These are phyloP conservation scores for Bothriochloa decipiens DNA, from an alignment of 176 grass and related monocot species.

Conservation along the genomic window DNA sequence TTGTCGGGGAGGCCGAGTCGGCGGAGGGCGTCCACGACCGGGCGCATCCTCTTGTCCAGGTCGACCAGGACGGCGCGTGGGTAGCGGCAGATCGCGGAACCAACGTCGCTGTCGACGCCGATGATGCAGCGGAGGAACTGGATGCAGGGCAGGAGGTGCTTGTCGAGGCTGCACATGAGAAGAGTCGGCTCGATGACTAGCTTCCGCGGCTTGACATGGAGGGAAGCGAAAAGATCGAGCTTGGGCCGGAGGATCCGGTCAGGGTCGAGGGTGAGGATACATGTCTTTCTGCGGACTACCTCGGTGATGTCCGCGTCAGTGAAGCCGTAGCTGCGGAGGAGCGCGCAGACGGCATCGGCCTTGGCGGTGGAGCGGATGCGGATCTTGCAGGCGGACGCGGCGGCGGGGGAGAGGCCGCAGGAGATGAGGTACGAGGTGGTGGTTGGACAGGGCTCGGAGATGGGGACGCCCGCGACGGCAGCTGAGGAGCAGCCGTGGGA, in stretches of 20 bases:
- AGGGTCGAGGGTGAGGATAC: background rate
- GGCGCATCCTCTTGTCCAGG: conserved; percentile 31
- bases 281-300: background rate
- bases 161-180: conserved; percentile 29
- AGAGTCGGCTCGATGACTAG: background rate
- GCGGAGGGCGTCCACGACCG: conserved; percentile 37
- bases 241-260: conserved; percentile 45
- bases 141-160: conserved; percentile 33
- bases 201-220: conserved; percentile 24
- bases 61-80: background rate
- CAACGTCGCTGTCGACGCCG: conserved; percentile 1
- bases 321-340: conserved; percentile 49
- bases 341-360: conserved; percentile 26
- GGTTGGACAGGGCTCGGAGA: background rate
- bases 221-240: conserved; percentile 49
- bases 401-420: conserved; percentile 43
- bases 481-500: background rate
- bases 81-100: background rate
- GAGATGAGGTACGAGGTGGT: conserved; percentile 27
- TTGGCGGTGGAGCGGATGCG: conserved; percentile 30
- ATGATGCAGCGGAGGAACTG: conserved; percentile 43
- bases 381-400: background rate
- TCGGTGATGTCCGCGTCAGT: conserved; percentile 32
- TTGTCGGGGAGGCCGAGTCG: conserved; percentile 14
- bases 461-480: background rate